phyloP scores from a whole-genome alignment of 805 yeast genomes.

The Metschnikowia arizonensis region DNA sequence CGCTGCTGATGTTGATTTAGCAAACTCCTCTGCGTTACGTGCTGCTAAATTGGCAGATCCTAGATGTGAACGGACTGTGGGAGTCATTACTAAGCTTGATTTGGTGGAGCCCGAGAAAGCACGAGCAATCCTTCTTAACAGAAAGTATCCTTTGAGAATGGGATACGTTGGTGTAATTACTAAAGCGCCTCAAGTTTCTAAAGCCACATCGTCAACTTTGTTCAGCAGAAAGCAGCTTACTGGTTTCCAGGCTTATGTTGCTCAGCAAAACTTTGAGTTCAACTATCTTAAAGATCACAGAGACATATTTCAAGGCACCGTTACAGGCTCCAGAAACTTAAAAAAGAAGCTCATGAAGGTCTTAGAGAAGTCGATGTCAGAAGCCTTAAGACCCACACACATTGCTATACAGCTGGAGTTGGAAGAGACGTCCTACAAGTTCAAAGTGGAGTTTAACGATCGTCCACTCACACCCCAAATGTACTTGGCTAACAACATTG shows the following conservation, averaged over 20 bases:
- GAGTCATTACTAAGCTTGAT: slow-evolving; percentile 92
- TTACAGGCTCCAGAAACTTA: slow-evolving; percentile 70
- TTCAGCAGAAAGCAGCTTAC: slow-evolving; percentile 45
- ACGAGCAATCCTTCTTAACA: slow-evolving; percentile 61
- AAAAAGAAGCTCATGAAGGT: slow-evolving; percentile 81
- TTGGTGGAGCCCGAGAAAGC: slow-evolving; percentile 78
- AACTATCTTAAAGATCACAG: slow-evolving; percentile 62
- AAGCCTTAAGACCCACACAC: slow-evolving; percentile 82
- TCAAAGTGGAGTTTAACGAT: slow-evolving; percentile 95
- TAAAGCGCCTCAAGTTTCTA: slow-evolving; percentile 53
- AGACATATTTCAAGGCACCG: slow-evolving; percentile 56
- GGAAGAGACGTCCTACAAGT: slow-evolving; percentile 88
- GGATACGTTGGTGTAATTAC: slow-evolving; percentile 99
- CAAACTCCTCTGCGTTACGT: slow-evolving; percentile 89
- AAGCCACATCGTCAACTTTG: slow-evolving; percentile 26
- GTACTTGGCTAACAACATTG: slow-evolving; percentile 88
- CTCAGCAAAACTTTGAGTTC: slow-evolving; percentile 58
- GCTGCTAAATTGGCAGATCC: slow-evolving; percentile 92
- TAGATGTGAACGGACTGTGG: slow-evolving; percentile 90
- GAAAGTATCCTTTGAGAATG: slow-evolving; percentile 85
- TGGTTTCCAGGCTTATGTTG: slow-evolving; percentile 59
- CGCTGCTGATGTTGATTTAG: slow-evolving; percentile 96
- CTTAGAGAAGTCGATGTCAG: slow-evolving; percentile 87
- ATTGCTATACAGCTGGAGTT: slow-evolving; percentile 80
- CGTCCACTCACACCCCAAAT: slow-evolving; percentile 91